phyloP scores from a whole-genome alignment of 2,329 filamentous ascomycete species.

The Chrysoporthe cubensis region DNA sequence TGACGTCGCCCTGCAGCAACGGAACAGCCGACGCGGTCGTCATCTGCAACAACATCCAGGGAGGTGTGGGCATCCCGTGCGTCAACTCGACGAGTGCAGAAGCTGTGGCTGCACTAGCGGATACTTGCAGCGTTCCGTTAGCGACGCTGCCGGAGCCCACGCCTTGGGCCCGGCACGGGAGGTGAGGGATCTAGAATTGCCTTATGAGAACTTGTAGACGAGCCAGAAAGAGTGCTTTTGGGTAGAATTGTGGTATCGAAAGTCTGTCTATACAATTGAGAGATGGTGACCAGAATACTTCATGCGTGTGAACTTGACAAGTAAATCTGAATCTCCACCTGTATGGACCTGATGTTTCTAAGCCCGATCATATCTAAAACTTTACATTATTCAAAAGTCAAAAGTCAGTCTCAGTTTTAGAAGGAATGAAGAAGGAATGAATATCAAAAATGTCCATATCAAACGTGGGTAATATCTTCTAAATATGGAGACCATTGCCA shows the following conservation, averaged over 20 bases:
- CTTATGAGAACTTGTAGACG: background rate
- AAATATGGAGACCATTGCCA: too few relatives aligned
- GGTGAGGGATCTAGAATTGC: background rate
- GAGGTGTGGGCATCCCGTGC: constrained; percentile 41
- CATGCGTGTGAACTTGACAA: background rate
- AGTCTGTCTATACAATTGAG: background rate
- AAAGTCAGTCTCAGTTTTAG: background rate
- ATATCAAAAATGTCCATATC: too few relatives aligned
- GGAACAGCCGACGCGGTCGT: constrained; percentile 43
- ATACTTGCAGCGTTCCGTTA: constrained; percentile 38
- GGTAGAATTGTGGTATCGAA: background rate
- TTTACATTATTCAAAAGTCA: background rate
- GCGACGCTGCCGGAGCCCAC: constrained; percentile 31
- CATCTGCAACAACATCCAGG: constrained; percentile 53
- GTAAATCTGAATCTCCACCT: background rate
- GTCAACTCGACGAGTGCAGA: constrained; percentile 41
- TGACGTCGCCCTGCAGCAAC: constrained; percentile 52
- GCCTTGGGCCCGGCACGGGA: constrained; percentile 18
- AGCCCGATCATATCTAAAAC: background rate
- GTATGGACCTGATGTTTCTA: background rate
- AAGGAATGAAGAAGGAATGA: too few relatives aligned
- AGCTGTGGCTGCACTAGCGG: constrained; percentile 38
- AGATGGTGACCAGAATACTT: background rate
- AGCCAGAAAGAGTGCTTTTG: too few relatives aligned
- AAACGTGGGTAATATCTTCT: too few relatives aligned